Conservation (phyloP, 2,329 filamentous ascomycete genomes). For the Aspergillus pseudotamarii region DNA sequence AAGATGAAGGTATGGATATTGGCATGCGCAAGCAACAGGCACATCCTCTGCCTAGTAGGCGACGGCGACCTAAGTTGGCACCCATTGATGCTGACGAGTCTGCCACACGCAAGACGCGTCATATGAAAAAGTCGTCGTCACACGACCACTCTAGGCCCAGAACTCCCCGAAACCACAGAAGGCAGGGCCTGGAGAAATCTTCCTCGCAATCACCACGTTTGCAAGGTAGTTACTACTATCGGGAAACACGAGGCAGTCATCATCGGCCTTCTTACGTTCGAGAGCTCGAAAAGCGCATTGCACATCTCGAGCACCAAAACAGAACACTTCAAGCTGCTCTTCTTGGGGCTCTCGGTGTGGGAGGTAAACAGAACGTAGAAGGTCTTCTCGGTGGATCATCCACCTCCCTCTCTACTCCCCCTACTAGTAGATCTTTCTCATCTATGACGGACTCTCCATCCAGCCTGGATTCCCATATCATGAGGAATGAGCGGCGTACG, state of each 20-base stretch:
- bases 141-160: constrained; percentile 19
- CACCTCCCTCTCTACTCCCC: constrained; percentile 23
- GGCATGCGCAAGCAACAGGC: constrained; percentile 12
- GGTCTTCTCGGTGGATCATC: constrained; percentile 26
- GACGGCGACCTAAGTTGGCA: constrained; percentile 17
- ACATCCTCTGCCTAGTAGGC: constrained; percentile 10
- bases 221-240: constrained; percentile 23
- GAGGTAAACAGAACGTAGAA: constrained; percentile 35
- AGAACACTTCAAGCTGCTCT: constrained; percentile 47
- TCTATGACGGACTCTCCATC: constrained; percentile 23
- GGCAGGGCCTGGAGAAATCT: constrained; percentile 22
- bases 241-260: constrained; percentile 23
- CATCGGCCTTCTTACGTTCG: constrained; percentile 19
- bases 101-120: constrained; percentile 5
- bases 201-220: constrained; percentile 29
- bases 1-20: constrained; percentile 39
- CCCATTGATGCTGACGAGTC: constrained; percentile 13
- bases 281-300: constrained; percentile 42
- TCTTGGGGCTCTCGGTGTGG: constrained; percentile 42
- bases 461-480: constrained; percentile 10
- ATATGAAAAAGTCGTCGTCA: constrained; percentile 10
- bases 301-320: constrained; percentile 46
- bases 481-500: not conserved
- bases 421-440: constrained; percentile 21
- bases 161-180: constrained; percentile 28